Evolutionary conservation across 768 basidiomycete species (phyloP), one percentile per base, ranked within the genome.

Genomic region (Psilocybe cyanescens): DNA sequence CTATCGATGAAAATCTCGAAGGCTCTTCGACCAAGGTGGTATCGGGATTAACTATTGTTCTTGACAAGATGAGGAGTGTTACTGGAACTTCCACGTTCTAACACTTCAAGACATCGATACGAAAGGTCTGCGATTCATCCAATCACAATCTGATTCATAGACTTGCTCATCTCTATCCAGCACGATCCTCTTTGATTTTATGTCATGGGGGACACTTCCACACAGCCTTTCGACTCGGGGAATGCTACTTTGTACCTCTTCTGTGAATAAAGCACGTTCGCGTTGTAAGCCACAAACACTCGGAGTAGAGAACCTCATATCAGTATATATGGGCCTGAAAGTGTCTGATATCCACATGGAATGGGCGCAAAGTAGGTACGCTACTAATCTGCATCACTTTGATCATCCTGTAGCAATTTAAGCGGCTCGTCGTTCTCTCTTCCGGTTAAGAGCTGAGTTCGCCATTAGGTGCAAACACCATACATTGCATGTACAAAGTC

Each of bases 1-100:
- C 41, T 45, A 9, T 39, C 39, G 48, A 35, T 28, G 17, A 24
- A 12, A 46, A 61, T 50, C 14, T 50, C n/a, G 54, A 14, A 14
- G 39, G 62, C n/a, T 48, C 59, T 54, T 70, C 71, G 16, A 61
- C 47, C n/a, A 72, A 74, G 74, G 57, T 69, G 11, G 84, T 81
- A 7, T 80, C 74, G 28, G 81, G 86, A 2, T 71, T 92, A 45
- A 76, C 75, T 11, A 71, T 93, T 28, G 72, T 77, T 16, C 80
- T 94, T 35, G 85, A 86, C 63, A 77, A 82, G 61, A 71, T 77
- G 12, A 81, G 91, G 63, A 75, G 79, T 37, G 72, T 89, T 16
- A 65, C 84, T 4, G 63, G 69, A 6, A 75, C 76, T 8, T 70
- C 75, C 51, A 65, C 54, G 19, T 86, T 86, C 69, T 89, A 71